Conservation (phyloP, 257 asterid species). For the Lycium ferocissimum region DNA sequence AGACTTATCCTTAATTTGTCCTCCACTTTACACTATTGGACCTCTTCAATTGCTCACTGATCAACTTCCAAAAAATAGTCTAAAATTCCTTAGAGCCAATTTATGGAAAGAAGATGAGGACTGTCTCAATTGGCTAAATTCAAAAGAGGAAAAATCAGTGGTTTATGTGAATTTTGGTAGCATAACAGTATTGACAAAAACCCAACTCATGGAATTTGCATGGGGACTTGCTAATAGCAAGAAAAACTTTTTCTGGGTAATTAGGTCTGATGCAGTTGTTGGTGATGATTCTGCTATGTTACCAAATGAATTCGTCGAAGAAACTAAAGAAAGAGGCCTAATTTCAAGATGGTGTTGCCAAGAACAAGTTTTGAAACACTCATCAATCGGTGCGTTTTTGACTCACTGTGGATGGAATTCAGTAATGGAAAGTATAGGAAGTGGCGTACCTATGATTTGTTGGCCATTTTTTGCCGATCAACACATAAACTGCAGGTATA, state of each 20-base stretch:
- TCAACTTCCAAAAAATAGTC: constrained; percentile 31
- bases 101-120: constrained; percentile 52
- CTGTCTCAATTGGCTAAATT: constrained; percentile 49
- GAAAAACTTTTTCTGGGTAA: constrained; percentile 50
- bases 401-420: constrained; percentile 64
- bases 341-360: constrained; percentile 52
- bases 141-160: constrained; percentile 41
- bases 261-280: constrained; percentile 43
- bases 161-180: constrained; percentile 56
- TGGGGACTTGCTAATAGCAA: constrained; percentile 51
- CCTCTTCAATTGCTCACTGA: constrained; percentile 42
- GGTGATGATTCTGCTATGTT: constrained; percentile 36
- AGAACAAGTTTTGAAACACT: constrained; percentile 49
- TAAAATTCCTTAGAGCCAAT: constrained; percentile 33
- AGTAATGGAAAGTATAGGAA: constrained; percentile 44
- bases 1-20: constrained; percentile 43
- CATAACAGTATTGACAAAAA: constrained; percentile 40
- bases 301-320: constrained; percentile 36
- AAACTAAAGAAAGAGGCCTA: constrained; percentile 38
- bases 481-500: constrained; percentile 40
- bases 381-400: constrained; percentile 45
- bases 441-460: constrained; percentile 54
- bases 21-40: constrained; percentile 53
- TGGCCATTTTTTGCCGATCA: constrained; percentile 63
- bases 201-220: constrained; percentile 45